These are phyloP conservation scores for Alternaria ethzedia DNA, from an alignment of 2,329 filamentous ascomycete genomes.

Conservation along the genomic window DNA sequence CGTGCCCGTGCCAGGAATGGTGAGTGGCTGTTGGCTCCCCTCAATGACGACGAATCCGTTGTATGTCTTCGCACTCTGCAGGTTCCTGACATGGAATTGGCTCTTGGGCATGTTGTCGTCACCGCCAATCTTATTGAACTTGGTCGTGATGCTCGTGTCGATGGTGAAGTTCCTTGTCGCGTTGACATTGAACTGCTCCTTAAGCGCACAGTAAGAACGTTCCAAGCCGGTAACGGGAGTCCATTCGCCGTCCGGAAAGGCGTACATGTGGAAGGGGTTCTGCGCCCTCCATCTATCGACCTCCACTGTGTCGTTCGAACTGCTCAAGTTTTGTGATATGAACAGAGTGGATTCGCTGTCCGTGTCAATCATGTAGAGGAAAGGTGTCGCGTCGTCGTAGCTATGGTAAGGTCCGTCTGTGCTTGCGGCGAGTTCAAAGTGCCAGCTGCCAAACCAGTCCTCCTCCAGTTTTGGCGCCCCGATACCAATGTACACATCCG, in stretches of 20 bases:
- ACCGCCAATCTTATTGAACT: constrained; percentile 67
- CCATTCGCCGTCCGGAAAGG: constrained; percentile 65
- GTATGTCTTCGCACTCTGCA: constrained; percentile 77
- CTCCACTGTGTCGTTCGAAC: constrained; percentile 54
- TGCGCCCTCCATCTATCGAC: constrained; percentile 63
- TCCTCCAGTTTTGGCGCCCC: constrained; percentile 69
- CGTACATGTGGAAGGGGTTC: constrained; percentile 75
- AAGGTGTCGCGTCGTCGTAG: constrained; percentile 62
- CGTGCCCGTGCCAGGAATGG: constrained; percentile 45
- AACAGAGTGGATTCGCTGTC: constrained; percentile 81
- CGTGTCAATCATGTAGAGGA: constrained; percentile 82
- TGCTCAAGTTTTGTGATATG: constrained; percentile 75
- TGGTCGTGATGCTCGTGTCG: constrained; percentile 71
- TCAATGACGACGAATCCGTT: constrained; percentile 72
- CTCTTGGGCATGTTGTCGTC: constrained; percentile 69
- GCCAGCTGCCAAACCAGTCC: constrained; percentile 70
- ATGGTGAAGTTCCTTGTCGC: constrained; percentile 62
- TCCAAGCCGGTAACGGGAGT: constrained; percentile 70
- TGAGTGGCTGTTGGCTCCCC: constrained; percentile 61
- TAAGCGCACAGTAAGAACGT: constrained; percentile 82
- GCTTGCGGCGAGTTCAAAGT: constrained; percentile 81
- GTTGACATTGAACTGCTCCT: constrained; percentile 68
- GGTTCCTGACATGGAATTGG: constrained; percentile 81
- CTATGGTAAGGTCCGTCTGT: constrained; percentile 78
- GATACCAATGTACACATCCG: constrained; percentile 78